Conservation (phyloP, 345 rosid species). For the Ceriops tagal region DNA sequence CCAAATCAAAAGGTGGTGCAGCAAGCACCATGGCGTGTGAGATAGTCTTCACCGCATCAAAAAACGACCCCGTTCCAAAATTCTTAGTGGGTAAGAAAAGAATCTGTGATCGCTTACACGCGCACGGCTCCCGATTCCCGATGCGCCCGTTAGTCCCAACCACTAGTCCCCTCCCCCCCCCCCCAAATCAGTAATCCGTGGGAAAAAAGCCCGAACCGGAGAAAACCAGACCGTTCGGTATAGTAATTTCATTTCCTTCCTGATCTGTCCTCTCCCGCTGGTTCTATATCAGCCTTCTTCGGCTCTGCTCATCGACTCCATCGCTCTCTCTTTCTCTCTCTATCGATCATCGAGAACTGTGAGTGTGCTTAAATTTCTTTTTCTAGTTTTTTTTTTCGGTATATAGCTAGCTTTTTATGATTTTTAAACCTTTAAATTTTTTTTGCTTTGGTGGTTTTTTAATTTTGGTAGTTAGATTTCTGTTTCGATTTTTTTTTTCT, state of each 20-base stretch:
- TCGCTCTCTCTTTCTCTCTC: neutral
- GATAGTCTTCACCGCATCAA: neutral
- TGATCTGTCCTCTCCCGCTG: no score
- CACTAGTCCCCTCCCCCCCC: neutral
- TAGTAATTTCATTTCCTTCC: neutral
- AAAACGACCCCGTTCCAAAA: neutral
- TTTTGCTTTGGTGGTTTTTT: no score
- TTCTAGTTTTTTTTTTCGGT: neutral
- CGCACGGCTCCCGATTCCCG: neutral
- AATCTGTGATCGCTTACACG: neutral
- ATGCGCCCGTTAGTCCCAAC: neutral
- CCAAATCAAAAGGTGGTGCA: no score
- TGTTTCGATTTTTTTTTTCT: neutral
- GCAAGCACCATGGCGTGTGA: neutral
- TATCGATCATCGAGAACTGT: neutral
- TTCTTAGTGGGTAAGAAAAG: slow-evolving; percentile 13
- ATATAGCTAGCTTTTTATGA: no score
- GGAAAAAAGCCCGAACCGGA: slow-evolving; percentile 3
- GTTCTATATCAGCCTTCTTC: neutral
- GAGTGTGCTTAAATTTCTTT: neutral
- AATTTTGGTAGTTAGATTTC: neutral
- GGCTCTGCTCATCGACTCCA: no score
- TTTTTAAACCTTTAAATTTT: no score
- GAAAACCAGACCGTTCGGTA: slow-evolving; percentile 3
- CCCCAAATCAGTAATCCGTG: neutral